phyloP scores from a whole-genome alignment of 108 stramenopile genomes.

The Heterococcus sp. region DNA sequence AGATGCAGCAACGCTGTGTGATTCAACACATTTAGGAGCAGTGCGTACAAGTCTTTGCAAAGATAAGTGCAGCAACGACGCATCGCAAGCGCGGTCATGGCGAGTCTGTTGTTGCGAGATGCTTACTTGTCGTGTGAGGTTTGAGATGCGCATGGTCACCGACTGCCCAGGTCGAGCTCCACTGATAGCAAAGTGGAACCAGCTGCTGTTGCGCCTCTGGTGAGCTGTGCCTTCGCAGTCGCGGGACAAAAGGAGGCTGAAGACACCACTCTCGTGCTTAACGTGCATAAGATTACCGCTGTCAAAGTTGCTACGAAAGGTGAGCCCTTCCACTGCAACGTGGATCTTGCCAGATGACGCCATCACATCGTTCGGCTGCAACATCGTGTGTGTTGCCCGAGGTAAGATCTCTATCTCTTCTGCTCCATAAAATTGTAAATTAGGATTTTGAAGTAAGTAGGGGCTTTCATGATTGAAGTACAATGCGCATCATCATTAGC shows the following conservation, averaged over 20 bases:
- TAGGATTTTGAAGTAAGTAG: too few relatives aligned
- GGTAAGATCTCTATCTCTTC: too few relatives aligned
- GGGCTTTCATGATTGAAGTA: too few relatives aligned
- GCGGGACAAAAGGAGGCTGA: neutral
- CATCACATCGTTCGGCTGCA: too few relatives aligned
- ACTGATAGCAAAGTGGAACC: slow-evolving; percentile 48
- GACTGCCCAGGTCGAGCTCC: slow-evolving; percentile 12
- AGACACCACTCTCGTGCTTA: slow-evolving; percentile 30
- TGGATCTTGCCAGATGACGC: neutral
- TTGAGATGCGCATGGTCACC: slow-evolving; percentile 4
- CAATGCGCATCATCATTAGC: too few relatives aligned
- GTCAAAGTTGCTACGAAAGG: slow-evolving; percentile 24
- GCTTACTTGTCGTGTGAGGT: neutral
- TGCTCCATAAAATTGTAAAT: too few relatives aligned
- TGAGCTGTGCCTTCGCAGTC: slow-evolving; percentile 40
- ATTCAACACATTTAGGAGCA: too few relatives aligned
- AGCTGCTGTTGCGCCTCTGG: slow-evolving; percentile 42
- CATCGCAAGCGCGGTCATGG: too few relatives aligned
- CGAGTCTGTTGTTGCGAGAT: too few relatives aligned
- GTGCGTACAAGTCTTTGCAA: too few relatives aligned
- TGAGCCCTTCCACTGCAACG: slow-evolving; percentile 21
- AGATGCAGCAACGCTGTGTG: too few relatives aligned
- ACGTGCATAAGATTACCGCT: slow-evolving; percentile 37
- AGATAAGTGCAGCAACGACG: too few relatives aligned
- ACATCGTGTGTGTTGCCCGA: neutral